Conservation (phyloP, 140 eudicot species). For the Erigeron philadelphicus region DNA sequence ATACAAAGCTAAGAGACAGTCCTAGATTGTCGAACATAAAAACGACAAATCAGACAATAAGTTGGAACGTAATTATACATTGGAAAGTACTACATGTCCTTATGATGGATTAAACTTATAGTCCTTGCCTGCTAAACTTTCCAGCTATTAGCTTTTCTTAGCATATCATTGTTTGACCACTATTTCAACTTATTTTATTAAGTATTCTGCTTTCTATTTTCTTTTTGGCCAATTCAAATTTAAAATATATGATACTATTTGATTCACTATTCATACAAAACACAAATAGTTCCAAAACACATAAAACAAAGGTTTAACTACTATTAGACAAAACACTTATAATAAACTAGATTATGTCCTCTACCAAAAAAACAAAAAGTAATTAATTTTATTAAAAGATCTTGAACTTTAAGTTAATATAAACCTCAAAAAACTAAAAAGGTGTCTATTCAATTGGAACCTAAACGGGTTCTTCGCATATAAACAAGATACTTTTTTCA, state of each 20-base stretch:
- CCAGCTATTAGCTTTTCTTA: slow-evolving; percentile 21
- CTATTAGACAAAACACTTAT: slow-evolving; percentile 12
- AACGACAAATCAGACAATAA: slow-evolving; percentile 1
- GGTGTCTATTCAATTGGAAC: no score
- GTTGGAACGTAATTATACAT: slow-evolving; percentile 2
- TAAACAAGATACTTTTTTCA: no score
- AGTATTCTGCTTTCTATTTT: slow-evolving; percentile 9
- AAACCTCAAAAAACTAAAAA: background rate
- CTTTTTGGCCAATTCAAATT: slow-evolving; percentile 20
- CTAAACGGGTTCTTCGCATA: no score
- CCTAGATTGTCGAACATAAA: background rate
- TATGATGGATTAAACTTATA: slow-evolving; percentile 19
- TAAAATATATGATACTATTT: background rate
- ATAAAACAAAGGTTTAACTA: slow-evolving; percentile 13
- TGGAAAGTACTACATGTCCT: slow-evolving; percentile 1
- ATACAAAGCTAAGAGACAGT: background rate
- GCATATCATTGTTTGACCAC: slow-evolving; percentile 24
- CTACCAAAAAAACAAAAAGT: background rate
- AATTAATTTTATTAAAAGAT: background rate
- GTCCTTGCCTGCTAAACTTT: slow-evolving; percentile 9
- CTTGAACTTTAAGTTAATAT: background rate
- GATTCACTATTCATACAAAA: slow-evolving; percentile 20
- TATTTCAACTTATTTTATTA: slow-evolving; percentile 7
- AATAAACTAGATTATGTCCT: background rate
- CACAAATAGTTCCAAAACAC: slow-evolving; percentile 24